Evolutionary conservation across 179 eudicot genomes (phyloP).

Genomic region (Beta macrorhiza): DNA sequence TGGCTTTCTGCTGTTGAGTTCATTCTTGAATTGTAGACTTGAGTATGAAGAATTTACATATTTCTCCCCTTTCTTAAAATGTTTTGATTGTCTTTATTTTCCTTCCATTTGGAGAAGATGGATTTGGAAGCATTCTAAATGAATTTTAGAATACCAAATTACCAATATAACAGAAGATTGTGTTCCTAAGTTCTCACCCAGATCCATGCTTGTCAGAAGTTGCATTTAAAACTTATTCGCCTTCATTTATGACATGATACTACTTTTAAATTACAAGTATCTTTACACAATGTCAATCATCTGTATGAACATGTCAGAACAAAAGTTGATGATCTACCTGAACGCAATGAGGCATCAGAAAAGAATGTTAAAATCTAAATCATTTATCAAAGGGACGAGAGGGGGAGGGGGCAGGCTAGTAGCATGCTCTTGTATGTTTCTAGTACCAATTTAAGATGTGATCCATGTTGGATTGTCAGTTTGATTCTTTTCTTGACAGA

Average conservation of each 20-base stretch:
- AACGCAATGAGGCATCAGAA: conserved; percentile 65
- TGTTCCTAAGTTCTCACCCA: not conserved
- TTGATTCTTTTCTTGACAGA: conserved; percentile 37
- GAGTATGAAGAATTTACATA: too few relatives aligned
- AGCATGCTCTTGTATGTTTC: too few relatives aligned
- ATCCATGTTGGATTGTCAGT: not conserved
- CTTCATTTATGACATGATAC: not conserved
- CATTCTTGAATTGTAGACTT: too few relatives aligned
- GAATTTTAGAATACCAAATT: not conserved
- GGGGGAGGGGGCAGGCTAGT: not conserved
- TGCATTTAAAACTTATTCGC: not conserved
- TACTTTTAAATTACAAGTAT: not conserved
- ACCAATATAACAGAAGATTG: not conserved
- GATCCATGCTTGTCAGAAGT: not conserved
- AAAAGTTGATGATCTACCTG: conserved; percentile 65
- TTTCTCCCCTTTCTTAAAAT: too few relatives aligned
- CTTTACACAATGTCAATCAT: conserved; percentile 7
- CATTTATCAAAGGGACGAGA: not conserved
- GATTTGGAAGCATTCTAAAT: too few relatives aligned
- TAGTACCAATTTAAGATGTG: not conserved
- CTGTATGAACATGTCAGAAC: conserved; percentile 67
- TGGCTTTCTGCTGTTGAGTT: too few relatives aligned
- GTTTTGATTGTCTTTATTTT: not conserved
- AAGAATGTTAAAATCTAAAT: not conserved
- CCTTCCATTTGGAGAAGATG: not conserved